Conservation (phyloP, 1,139 yeast genomes). For the Torulaspora globosa region DNA sequence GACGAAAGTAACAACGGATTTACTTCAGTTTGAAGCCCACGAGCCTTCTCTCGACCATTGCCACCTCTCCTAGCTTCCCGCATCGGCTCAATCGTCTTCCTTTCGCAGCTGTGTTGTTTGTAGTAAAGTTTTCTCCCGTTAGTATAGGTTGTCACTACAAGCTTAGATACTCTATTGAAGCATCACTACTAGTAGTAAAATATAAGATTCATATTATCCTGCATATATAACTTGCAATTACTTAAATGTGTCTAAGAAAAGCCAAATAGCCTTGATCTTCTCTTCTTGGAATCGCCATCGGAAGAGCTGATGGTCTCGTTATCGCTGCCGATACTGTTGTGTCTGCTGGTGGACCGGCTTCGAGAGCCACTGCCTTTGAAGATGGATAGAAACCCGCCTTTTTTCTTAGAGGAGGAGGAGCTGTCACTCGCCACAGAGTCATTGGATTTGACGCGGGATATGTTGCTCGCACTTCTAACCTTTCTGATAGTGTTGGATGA, state of each 20-base stretch:
- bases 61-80: neutral
- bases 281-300: constrained; percentile 9
- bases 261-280: constrained; percentile 13
- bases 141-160: neutral
- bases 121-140: neutral
- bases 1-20: constrained; percentile 32
- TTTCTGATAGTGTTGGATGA: constrained; percentile 8
- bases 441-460: constrained; percentile 19
- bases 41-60: constrained; percentile 4
- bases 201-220: neutral
- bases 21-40: constrained; percentile 32
- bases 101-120: neutral
- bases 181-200: neutral
- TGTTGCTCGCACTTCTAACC: constrained; percentile 13
- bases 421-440: constrained; percentile 12
- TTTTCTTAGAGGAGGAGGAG: constrained; percentile 9
- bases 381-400: constrained; percentile 19
- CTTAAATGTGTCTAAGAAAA: constrained; percentile 1
- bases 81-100: neutral
- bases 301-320: constrained; percentile 9
- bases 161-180: neutral
- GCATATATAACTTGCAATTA: neutral
- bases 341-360: constrained; percentile 19
- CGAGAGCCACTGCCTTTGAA: constrained; percentile 15
- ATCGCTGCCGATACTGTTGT: constrained; percentile 22